These are phyloP conservation scores for Alternaria tenuissima DNA, from an alignment of 2,329 filamentous ascomycete genomes.

Conservation along the genomic window DNA sequence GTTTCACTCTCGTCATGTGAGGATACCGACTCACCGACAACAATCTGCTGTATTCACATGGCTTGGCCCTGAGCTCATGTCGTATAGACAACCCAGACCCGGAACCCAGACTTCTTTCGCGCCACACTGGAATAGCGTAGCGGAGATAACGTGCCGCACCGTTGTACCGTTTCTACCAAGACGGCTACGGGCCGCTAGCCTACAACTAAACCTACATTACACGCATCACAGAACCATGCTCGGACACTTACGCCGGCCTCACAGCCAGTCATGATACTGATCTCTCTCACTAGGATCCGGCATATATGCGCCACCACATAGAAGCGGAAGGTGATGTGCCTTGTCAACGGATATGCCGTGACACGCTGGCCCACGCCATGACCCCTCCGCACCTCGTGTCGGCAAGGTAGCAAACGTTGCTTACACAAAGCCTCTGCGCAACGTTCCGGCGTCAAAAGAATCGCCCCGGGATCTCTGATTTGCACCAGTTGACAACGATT, in stretches of 20 bases:
- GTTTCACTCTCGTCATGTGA: neutral
- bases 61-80: neutral
- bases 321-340: neutral
- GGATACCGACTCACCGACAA: neutral
- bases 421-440: neutral
- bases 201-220: neutral
- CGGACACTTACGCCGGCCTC: neutral
- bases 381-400: neutral
- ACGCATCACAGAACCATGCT: neutral
- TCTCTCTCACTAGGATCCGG: neutral
- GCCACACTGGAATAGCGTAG: slow-evolving; percentile 1
- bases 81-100: neutral
- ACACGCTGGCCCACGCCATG: neutral
- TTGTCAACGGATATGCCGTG: neutral
- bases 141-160: slow-evolving; percentile 9
- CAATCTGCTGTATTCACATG: neutral
- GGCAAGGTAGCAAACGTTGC: neutral
- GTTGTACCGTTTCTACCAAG: neutral
- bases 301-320: neutral
- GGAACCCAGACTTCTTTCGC: neutral
- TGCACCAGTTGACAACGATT: neutral
- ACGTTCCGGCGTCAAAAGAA: too few relatives aligned
- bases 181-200: neutral
- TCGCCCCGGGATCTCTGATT: too few relatives aligned
- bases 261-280: neutral